Evolutionary conservation across 2,329 filamentous ascomycete species (phyloP).

Genomic region (Alternaria sp.): DNA sequence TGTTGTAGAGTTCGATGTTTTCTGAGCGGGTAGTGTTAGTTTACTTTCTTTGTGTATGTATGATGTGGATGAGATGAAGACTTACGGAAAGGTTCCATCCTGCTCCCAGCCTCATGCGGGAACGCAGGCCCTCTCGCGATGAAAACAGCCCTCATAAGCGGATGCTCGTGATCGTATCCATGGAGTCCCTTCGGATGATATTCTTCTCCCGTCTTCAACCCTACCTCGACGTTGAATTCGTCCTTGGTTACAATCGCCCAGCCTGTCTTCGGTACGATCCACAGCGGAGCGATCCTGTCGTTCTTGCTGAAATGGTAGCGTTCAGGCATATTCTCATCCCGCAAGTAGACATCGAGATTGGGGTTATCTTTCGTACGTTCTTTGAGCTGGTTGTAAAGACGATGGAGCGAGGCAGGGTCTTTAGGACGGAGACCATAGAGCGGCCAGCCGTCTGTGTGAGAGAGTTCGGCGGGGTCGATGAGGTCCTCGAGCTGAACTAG

Average conservation of each 20-base stretch:
- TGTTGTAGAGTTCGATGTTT: slow-evolving; percentile 95
- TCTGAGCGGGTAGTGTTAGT: slow-evolving; percentile 60
- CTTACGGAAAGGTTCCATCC: slow-evolving; percentile 82
- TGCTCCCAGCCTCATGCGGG: slow-evolving; percentile 80
- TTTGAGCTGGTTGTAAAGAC: slow-evolving; percentile 66
- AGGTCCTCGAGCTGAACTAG: slow-evolving; percentile 91
- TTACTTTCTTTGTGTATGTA: not conserved
- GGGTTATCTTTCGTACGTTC: slow-evolving; percentile 66
- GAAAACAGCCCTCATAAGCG: slow-evolving; percentile 95
- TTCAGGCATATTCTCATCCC: slow-evolving; percentile 86
- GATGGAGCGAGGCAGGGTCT: slow-evolving; percentile 67
- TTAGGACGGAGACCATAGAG: slow-evolving; percentile 87
- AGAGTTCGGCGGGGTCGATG: slow-evolving; percentile 76
- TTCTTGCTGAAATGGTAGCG: slow-evolving; percentile 92
- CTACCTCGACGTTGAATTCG: slow-evolving; percentile 77
- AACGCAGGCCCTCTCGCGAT: slow-evolving; percentile 92
- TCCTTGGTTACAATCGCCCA: slow-evolving; percentile 87
- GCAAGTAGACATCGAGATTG: slow-evolving; percentile 85
- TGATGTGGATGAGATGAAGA: slow-evolving; percentile 25
- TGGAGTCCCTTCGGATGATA: slow-evolving; percentile 88
- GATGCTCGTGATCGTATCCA: slow-evolving; percentile 93
- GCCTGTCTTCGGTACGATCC: slow-evolving; percentile 90
- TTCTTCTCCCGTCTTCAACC: slow-evolving; percentile 65
- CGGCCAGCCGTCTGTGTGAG: slow-evolving; percentile 93
- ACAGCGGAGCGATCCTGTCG: slow-evolving; percentile 88